Conservation (phyloP, 768 basidiomycete species). For the Suillus alpinus region DNA sequence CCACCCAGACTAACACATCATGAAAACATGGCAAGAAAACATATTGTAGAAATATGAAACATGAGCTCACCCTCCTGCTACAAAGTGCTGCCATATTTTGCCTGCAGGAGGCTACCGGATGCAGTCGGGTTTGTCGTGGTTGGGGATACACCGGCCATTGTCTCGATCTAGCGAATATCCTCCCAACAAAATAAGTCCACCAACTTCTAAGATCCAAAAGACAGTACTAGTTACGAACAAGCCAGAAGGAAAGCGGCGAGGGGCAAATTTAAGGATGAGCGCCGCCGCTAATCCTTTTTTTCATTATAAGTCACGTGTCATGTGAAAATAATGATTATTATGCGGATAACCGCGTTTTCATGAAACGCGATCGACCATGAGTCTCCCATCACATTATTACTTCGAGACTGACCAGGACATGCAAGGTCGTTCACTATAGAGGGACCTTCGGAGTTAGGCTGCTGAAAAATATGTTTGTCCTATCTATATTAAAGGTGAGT, state of each 20-base stretch:
- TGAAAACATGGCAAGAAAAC: not conserved
- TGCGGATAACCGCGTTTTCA: not conserved
- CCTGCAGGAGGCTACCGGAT: constrained; percentile 46
- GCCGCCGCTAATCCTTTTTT: not conserved
- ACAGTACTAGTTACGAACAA: not conserved
- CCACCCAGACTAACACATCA: constrained; percentile 73
- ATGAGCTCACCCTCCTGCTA: constrained; percentile 75
- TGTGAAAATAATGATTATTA: not conserved
- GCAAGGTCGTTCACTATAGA: not conserved
- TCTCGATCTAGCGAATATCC: not conserved
- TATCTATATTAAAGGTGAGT: constrained; percentile 43
- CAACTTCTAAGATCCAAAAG: not conserved
- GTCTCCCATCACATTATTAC: not conserved
- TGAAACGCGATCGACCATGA: not conserved
- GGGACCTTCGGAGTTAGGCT: not conserved
- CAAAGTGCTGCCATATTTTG: constrained; percentile 80
- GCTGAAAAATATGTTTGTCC: constrained; percentile 39
- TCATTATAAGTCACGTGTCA: constrained; percentile 1
- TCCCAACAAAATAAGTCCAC: not conserved
- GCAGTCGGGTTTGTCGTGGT: constrained; percentile 31
- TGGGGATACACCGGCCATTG: constrained; percentile 20
- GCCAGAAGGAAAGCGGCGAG: not conserved
- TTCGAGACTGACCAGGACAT: not conserved
- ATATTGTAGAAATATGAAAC: not conserved
- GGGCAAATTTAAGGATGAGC: not conserved